Evolutionary conservation across 345 rosid species (phyloP).

Genomic region (Salix caprea): DNA sequence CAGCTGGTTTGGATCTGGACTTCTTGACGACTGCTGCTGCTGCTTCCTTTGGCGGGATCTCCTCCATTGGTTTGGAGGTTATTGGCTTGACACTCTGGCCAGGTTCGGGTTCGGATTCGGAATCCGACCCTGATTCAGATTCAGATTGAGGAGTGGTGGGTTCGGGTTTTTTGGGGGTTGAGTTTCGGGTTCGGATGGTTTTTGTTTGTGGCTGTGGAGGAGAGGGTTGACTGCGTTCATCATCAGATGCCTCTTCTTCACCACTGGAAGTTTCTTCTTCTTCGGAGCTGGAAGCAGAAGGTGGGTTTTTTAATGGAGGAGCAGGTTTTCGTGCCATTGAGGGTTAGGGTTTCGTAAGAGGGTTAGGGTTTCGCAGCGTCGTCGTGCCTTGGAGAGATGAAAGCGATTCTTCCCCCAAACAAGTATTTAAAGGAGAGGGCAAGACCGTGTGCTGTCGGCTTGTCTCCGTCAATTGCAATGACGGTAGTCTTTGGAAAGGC

Average conservation of each 20-base stretch:
- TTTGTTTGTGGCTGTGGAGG: not conserved
- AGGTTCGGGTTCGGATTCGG: not conserved
- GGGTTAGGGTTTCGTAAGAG: not conserved
- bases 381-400: too few species aligned
- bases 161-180: not conserved
- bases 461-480: slow-evolving; percentile 11
- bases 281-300: slow-evolving; percentile 20
- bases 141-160: not conserved
- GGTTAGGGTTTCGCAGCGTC: not conserved
- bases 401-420: too few species aligned
- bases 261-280: slow-evolving; percentile 13
- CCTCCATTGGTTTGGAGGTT: slow-evolving; percentile 10
- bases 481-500: slow-evolving; percentile 15
- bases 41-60: not conserved
- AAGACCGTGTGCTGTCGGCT: slow-evolving; percentile 6
- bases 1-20: not conserved
- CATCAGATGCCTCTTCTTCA: slow-evolving; percentile 14
- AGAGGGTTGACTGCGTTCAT: not conserved
- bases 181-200: not conserved
- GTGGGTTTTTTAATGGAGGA: slow-evolving; percentile 27
- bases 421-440: too few species aligned
- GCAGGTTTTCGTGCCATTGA: slow-evolving; percentile 31
- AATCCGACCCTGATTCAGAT: not conserved
- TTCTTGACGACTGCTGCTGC: not conserved
- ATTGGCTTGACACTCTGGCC: not conserved